Conservation (phyloP, 1,139 yeast species). For the Saccharomyces hybrid region DNA sequence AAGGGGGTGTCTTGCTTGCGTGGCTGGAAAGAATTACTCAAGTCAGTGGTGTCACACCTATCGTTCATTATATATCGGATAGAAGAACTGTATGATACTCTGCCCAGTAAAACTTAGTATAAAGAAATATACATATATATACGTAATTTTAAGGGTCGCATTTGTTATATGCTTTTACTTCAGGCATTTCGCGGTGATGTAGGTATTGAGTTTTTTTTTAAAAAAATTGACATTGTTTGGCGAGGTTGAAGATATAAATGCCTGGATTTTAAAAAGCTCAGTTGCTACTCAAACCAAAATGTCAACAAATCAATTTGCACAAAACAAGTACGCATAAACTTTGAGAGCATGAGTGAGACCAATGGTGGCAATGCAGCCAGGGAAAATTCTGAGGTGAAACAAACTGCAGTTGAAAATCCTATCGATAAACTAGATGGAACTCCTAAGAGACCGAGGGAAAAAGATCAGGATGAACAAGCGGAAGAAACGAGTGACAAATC, state of each 20-base stretch:
- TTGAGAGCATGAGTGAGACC: background rate
- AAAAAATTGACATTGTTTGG: background rate
- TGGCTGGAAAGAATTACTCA: constrained; percentile 94
- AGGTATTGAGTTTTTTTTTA: background rate
- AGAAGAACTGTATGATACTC: constrained; percentile 53
- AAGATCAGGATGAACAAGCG: constrained; percentile 2
- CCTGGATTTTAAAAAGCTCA: background rate
- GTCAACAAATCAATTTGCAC: background rate
- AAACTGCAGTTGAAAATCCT: background rate
- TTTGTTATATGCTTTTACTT: background rate
- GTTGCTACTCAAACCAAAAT: background rate
- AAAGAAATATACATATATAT: background rate
- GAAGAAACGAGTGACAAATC: constrained; percentile 4
- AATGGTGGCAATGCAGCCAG: background rate
- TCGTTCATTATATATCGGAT: constrained; percentile 79
- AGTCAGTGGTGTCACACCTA: constrained; percentile 79
- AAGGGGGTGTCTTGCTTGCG: constrained; percentile 75
- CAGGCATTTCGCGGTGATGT: background rate
- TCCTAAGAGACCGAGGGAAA: constrained; percentile 2
- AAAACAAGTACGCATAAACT: background rate
- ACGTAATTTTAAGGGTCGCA: background rate
- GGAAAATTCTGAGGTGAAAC: background rate
- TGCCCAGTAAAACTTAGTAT: background rate
- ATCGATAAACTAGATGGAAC: background rate
- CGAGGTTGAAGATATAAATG: background rate